Percentiles rank a stretch among this genome's conserved stretches.
These are phyloP conservation scores for Fusarium hainanense DNA, from an alignment of 2,329 filamentous ascomycete species.

Conservation along the genomic window DNA sequence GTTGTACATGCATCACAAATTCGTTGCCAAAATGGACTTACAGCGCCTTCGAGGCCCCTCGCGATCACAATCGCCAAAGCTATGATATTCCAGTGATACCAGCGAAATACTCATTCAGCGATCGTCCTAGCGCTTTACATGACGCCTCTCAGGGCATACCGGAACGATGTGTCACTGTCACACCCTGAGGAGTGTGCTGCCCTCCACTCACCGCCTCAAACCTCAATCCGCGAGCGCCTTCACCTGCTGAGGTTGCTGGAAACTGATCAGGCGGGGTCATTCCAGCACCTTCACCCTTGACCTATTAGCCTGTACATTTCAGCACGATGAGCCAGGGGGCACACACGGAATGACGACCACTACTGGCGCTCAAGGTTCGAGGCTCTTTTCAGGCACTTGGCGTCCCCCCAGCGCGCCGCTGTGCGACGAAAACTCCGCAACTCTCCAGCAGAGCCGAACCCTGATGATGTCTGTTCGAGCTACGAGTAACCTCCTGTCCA, in stretches of 20 bases:
- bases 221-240: conserved; percentile 40
- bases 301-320: conserved; percentile 46
- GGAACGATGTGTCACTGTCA: conserved; percentile 44
- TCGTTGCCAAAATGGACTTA: conserved; percentile 26
- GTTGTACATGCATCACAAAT: conserved; percentile 29
- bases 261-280: conserved; percentile 43
- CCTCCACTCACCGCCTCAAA: conserved; percentile 35
- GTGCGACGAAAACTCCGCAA: conserved; percentile 28
- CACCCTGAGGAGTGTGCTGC: conserved; percentile 33
- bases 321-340: conserved; percentile 40
- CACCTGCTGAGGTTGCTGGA: conserved; percentile 31
- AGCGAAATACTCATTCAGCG: conserved; percentile 39
- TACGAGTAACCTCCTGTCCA: background rate
- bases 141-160: conserved; percentile 41
- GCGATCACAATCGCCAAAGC: conserved; percentile 25
- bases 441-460: conserved; percentile 19
- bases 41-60: conserved; percentile 18
- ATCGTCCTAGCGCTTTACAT: conserved; percentile 36
- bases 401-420: conserved; percentile 26
- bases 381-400: conserved; percentile 35
- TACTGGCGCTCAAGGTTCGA: conserved; percentile 17
- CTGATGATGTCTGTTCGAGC: background rate
- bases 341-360: conserved; percentile 36
- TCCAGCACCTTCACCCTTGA: conserved; percentile 46
- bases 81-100: conserved; percentile 46